Percentiles rank a stretch among this genome's conserved stretches.
Evolutionary conservation across 805 yeast genomes (phyloP).

Genomic region (Soucietia sequanensis): DNA sequence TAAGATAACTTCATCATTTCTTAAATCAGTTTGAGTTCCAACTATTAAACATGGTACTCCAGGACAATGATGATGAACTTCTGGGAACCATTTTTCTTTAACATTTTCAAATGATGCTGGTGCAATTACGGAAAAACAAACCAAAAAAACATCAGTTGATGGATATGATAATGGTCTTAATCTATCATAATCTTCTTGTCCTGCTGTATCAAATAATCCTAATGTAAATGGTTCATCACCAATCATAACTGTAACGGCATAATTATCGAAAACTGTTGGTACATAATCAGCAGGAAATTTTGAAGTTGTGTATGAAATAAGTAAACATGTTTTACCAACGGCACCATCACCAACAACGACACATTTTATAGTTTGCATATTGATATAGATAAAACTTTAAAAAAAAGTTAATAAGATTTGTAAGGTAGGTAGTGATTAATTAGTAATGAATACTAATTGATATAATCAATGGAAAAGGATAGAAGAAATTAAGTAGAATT

Average conservation of each 20-base stretch:
- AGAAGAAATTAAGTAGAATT: too few relatives aligned
- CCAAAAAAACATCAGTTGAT: slow-evolving; percentile 93
- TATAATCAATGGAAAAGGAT: neutral
- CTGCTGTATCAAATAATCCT: slow-evolving; percentile 98
- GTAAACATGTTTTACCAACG: slow-evolving; percentile 94
- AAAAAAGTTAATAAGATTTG: too few relatives aligned
- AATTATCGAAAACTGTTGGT: slow-evolving; percentile 97
- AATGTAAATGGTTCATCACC: slow-evolving; percentile 98
- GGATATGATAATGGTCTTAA: slow-evolving; percentile 96
- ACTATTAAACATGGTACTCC: slow-evolving; percentile 96
- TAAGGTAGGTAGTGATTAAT: neutral
- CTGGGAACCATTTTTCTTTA: slow-evolving; percentile 98
- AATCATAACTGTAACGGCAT: slow-evolving; percentile 91
- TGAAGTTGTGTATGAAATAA: slow-evolving; percentile 93
- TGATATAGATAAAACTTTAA: neutral
- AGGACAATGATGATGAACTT: slow-evolving; percentile 95
- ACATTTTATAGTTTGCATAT: slow-evolving; percentile 75
- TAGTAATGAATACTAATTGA: neutral
- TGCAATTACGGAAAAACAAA: slow-evolving; percentile 93
- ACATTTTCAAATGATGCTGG: slow-evolving; percentile 98
- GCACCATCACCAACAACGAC: slow-evolving; percentile 99
- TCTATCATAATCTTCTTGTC: slow-evolving; percentile 98
- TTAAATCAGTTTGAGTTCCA: slow-evolving; percentile 93
- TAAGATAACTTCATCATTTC: slow-evolving; percentile 88
- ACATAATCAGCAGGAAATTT: slow-evolving; percentile 98